These are phyloP conservation scores for Porogramme epimiltina DNA, from an alignment of 1,284 basidiomycete species.

Conservation along the genomic window DNA sequence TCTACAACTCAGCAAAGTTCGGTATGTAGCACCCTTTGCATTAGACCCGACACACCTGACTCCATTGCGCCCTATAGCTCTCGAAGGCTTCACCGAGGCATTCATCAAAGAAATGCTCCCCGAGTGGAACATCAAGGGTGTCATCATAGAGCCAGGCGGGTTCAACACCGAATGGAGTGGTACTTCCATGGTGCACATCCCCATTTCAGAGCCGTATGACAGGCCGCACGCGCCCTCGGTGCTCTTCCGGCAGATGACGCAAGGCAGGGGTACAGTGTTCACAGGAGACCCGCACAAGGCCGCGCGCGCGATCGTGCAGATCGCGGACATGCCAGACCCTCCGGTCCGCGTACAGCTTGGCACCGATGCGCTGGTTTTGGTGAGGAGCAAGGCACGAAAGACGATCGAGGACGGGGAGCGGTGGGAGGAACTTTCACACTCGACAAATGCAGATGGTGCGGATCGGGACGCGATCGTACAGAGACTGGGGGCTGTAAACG, in stretches of 20 bases:
- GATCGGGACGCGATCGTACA: slow-evolving; percentile 12
- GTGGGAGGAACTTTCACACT: slow-evolving; percentile 14
- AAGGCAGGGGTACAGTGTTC: not conserved
- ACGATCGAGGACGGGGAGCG: slow-evolving; percentile 20
- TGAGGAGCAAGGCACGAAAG: slow-evolving; percentile 29
- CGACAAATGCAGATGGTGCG: slow-evolving; percentile 17
- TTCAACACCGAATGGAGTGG: slow-evolving; percentile 12
- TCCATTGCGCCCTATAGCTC: slow-evolving; percentile 7
- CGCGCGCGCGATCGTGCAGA: slow-evolving; percentile 21
- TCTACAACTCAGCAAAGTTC: slow-evolving; percentile 33
- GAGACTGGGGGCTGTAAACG: not conserved
- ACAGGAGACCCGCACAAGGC: slow-evolving; percentile 11
- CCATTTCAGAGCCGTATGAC: slow-evolving; percentile 4
- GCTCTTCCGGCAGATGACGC: not conserved
- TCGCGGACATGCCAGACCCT: slow-evolving; percentile 27
- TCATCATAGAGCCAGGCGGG: slow-evolving; percentile 17
- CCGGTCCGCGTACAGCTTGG: slow-evolving; percentile 39
- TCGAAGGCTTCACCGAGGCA: slow-evolving; percentile 36
- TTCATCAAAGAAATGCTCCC: slow-evolving; percentile 37
- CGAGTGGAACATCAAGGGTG: slow-evolving; percentile 44
- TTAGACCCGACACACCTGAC: not conserved
- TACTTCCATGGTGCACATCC: not conserved
- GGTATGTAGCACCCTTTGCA: slow-evolving; percentile 17
- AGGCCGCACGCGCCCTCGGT: slow-evolving; percentile 1
- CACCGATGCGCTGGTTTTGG: slow-evolving; percentile 31